phyloP scores from a whole-genome alignment of 2,329 filamentous ascomycete species.

The Cryphonectria carpinicola region DNA sequence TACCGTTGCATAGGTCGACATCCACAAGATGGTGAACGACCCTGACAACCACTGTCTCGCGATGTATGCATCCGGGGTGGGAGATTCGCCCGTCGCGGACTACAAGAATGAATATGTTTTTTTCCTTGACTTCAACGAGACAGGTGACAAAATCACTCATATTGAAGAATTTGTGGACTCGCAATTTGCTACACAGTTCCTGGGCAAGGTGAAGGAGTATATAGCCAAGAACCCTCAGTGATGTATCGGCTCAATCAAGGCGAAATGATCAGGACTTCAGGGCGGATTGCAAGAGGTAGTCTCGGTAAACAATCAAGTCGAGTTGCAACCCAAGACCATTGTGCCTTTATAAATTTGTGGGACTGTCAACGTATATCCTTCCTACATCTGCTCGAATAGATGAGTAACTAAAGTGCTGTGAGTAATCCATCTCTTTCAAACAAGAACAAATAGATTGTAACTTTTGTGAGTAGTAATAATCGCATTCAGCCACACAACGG shows the following conservation, averaged over 20 bases:
- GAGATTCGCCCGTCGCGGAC: not conserved
- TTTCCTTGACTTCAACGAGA: not conserved
- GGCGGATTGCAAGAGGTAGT: not conserved
- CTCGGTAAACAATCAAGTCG: not conserved
- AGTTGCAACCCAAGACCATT: not conserved
- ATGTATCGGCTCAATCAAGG: not conserved
- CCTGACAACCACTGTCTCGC: slow-evolving; percentile 5
- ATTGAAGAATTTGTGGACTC: not conserved
- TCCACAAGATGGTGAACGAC: slow-evolving; percentile 1
- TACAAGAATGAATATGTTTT: slow-evolving; percentile 2
- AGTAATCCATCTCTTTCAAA: not conserved
- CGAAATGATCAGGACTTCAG: not conserved
- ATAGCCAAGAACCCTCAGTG: not conserved
- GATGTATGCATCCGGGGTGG: not conserved
- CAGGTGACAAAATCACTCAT: not conserved
- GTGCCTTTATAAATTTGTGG: too few relatives aligned
- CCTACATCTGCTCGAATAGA: too few relatives aligned
- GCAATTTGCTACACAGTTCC: not conserved
- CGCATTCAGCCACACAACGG: not conserved
- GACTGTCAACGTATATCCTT: not conserved
- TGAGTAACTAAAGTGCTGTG: too few relatives aligned
- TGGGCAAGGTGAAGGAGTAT: not conserved
- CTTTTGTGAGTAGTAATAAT: not conserved
- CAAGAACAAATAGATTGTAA: not conserved
- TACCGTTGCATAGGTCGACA: not conserved